These are phyloP conservation scores for Acidomyces sp. DNA, from an alignment of 495 filamentous ascomycete species.

Conservation along the genomic window DNA sequence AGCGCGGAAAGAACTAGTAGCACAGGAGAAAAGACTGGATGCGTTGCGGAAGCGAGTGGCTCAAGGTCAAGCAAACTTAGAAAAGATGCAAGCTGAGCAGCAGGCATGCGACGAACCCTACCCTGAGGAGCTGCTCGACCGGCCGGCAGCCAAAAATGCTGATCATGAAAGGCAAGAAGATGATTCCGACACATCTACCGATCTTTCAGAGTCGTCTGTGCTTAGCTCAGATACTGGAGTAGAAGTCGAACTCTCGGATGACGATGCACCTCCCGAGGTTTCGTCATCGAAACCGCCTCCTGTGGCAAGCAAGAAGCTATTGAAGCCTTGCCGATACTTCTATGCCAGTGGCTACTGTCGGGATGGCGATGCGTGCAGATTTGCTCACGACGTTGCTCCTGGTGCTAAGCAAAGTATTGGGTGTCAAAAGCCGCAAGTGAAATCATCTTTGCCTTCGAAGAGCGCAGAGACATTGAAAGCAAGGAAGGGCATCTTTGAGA, in stretches of 20 bases:
- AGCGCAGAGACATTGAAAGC: not conserved
- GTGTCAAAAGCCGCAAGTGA: not conserved
- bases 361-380: constrained; percentile 15
- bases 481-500: constrained; percentile 10
- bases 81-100: not conserved
- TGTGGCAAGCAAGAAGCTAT: not conserved
- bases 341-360: constrained; percentile 14
- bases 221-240: constrained; percentile 6
- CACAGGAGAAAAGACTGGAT: not conserved
- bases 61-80: constrained; percentile 1
- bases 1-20: not conserved
- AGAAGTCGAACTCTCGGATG: constrained; percentile 1
- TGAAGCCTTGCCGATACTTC: constrained; percentile 13
- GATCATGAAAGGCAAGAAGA: not conserved
- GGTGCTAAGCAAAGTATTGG: not conserved
- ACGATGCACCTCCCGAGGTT: constrained; percentile 16
- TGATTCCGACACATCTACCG: constrained; percentile 2
- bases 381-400: constrained; percentile 9
- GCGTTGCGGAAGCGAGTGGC: constrained; percentile 3
- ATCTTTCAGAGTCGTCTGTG: constrained; percentile 7
- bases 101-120: not conserved
- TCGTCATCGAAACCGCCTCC: constrained; percentile 1
- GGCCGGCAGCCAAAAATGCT: not conserved
- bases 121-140: not conserved
- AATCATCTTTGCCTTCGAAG: not conserved